Evolutionary conservation across 106 monocot genomes (phyloP), one percentile per base, ranked within the genome.

Genomic region (Dendrobium huoshanense): DNA sequence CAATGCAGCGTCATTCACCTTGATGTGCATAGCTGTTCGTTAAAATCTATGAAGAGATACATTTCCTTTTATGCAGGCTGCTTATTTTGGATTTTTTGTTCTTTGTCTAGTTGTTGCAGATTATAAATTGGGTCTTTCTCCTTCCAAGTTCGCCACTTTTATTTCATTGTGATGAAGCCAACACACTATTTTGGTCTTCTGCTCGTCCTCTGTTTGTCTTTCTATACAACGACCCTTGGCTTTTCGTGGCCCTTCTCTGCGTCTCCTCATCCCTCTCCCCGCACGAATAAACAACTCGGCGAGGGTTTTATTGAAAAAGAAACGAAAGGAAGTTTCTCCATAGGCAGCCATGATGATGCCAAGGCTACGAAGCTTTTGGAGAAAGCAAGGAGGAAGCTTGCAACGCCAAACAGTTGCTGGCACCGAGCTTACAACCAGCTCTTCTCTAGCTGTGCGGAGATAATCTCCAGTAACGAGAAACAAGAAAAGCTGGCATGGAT

Each of bases 401-500:
- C 75, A 17, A 78, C 74, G 49, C 55, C 89, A 1, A 90, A 82
- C 81, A 77, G 86, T 33, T 97, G 96, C 77, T 94, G 94, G 96
- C 88, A 91, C 58, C 83, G 88, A 51, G 94, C 94, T 6, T 97
- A 94, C 74, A 55, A 85, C 27, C 85, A 56, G n/a, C 80, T 97
- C 2, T 94, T 94, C 45, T 41, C 90, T 1, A 81, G 92, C 42
- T 97, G 96, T 72, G 78, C 87, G 19, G 92, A 92, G 48, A 92
- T 97, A 67, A 31, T 89, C 15, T 75, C 79, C 20, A 79, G 93
- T 29, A 84, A 88, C 10, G 96, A 94, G 83, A 97, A 88, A 80
- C 88, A 90, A 77, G 84, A 77, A 20, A 85, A 89, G 83, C 55
- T 97, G 20, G 92, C 92, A 0, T 97, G 96, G 96, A 79, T 88